Percentiles rank a stretch among this genome's conserved stretches.
phyloP scores from a whole-genome alignment of 176 grass and related monocot species.

The Oryza australiensis region DNA sequence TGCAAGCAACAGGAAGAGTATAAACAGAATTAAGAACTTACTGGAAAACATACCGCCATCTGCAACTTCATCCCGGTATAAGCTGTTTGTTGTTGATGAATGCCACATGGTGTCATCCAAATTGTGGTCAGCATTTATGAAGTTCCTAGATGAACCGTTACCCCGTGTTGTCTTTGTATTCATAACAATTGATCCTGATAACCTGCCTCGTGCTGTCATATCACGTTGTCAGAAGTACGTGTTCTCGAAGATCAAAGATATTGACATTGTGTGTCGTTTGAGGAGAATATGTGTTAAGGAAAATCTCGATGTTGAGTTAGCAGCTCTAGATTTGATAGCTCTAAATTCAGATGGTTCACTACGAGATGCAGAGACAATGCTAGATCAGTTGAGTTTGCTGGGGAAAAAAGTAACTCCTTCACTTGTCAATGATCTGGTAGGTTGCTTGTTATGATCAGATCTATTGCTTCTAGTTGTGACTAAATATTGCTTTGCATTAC shows the following conservation, averaged over 20 bases:
- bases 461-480: background rate
- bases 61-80: conserved; percentile 48
- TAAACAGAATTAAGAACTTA: conserved; percentile 54
- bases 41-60: conserved; percentile 53
- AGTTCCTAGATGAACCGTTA: conserved; percentile 65
- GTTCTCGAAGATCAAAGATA: conserved; percentile 68
- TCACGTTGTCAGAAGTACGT: conserved; percentile 67
- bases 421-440: conserved; percentile 72
- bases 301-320: conserved; percentile 64
- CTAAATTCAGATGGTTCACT: conserved; percentile 69
- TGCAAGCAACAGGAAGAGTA: conserved; percentile 64
- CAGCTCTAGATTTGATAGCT: conserved; percentile 69
- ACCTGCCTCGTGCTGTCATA: conserved; percentile 52
- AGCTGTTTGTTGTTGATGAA: conserved; percentile 60
- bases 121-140: conserved; percentile 64
- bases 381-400: conserved; percentile 63
- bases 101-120: conserved; percentile 63
- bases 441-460: conserved; percentile 9
- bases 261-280: conserved; percentile 55
- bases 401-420: conserved; percentile 62
- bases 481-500: background rate
- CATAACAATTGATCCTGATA: conserved; percentile 50
- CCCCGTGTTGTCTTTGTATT: conserved; percentile 62
- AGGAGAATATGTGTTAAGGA: conserved; percentile 60
- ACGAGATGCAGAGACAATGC: conserved; percentile 70